Evolutionary conservation across 1,139 yeast species (phyloP).

Genomic region (Taiozyma sp.): DNA sequence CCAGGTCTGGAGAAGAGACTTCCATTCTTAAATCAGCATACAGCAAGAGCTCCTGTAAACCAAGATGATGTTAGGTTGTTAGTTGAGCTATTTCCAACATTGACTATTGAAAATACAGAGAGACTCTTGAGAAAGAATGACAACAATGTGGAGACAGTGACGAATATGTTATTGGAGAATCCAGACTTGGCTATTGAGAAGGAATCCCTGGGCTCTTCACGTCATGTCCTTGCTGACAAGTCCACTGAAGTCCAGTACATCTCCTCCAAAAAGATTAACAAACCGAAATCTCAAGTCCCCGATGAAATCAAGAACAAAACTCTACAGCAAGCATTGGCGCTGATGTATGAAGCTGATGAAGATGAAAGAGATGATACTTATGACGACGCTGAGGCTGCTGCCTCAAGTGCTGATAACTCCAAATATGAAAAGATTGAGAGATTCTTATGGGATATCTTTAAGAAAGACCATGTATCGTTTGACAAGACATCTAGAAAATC

Average conservation of each 20-base stretch:
- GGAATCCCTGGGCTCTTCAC: neutral
- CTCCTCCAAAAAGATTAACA: constrained; percentile 14
- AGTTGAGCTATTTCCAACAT: constrained; percentile 54
- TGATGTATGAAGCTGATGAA: constrained; percentile 66
- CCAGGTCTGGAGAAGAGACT: constrained; percentile 46
- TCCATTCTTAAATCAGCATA: constrained; percentile 24
- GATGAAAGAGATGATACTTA: constrained; percentile 82
- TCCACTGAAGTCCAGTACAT: constrained; percentile 13
- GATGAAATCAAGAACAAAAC: constrained; percentile 50
- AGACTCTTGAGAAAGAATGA: constrained; percentile 42
- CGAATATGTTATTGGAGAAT: constrained; percentile 56
- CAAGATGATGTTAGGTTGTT: constrained; percentile 39
- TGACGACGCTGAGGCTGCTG: constrained; percentile 56
- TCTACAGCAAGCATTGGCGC: constrained; percentile 54
- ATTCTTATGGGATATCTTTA: constrained; percentile 51
- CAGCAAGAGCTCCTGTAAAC: constrained; percentile 12
- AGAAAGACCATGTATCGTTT: constrained; percentile 47
- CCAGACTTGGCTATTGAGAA: constrained; percentile 35
- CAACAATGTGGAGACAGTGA: constrained; percentile 51
- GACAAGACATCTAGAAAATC: constrained; percentile 46
- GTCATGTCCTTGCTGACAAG: constrained; percentile 7
- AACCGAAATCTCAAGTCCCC: constrained; percentile 30
- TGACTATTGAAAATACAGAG: constrained; percentile 40
- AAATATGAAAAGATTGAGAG: constrained; percentile 37
- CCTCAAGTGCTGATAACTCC: constrained; percentile 16